phyloP scores from a whole-genome alignment of 768 basidiomycete species.

The Galerina sulciceps region DNA sequence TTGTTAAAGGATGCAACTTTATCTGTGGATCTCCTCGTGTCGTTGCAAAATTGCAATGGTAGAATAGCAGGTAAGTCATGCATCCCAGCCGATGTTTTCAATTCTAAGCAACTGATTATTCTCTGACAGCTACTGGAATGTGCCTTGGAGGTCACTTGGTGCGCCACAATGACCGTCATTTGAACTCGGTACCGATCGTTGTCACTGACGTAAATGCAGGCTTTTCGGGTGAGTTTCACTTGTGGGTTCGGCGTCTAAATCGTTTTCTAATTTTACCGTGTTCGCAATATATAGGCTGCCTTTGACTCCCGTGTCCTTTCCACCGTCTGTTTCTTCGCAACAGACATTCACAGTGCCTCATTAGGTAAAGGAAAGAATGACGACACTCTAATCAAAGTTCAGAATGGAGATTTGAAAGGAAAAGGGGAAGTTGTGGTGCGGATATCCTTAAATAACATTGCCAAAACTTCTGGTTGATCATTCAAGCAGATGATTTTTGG shows the following conservation, averaged over 20 bases:
- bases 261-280: neutral
- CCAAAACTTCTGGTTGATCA: neutral
- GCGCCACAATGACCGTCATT: constrained; percentile 25
- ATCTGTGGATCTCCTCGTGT: constrained; percentile 73
- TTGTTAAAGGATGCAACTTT: constrained; percentile 72
- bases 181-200: neutral
- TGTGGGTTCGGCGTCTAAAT: neutral
- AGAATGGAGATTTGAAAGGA: constrained; percentile 72
- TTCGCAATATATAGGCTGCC: constrained; percentile 62
- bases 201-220: constrained; percentile 27
- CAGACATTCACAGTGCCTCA: constrained; percentile 87
- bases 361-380: constrained; percentile 87
- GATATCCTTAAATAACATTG: neutral
- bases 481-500: constrained; percentile 86
- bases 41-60: constrained; percentile 86
- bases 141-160: constrained; percentile 89
- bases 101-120: neutral
- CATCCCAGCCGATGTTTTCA: constrained; percentile 9
- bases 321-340: constrained; percentile 93
- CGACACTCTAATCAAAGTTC: constrained; percentile 76
- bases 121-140: constrained; percentile 77
- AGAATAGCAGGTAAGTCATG: constrained; percentile 73
- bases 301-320: constrained; percentile 85
- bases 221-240: constrained; percentile 38
- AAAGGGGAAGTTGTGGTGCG: constrained; percentile 87